phyloP scores from a whole-genome alignment of 495 filamentous ascomycete species.

The Lasiosphaeria ovina region DNA sequence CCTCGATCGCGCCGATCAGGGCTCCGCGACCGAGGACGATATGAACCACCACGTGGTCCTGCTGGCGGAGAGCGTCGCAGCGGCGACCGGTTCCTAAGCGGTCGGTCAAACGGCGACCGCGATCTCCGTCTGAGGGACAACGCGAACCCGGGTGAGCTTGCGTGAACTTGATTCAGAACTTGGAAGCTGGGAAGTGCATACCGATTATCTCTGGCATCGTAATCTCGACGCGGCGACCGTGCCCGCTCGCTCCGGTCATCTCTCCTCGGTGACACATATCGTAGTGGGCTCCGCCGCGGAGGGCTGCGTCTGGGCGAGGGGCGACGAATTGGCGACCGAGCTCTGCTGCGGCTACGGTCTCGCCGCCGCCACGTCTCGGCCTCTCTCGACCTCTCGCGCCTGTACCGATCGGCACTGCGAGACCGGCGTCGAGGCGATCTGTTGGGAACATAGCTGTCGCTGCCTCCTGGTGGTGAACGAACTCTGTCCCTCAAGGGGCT shows the following conservation, averaged over 20 bases:
- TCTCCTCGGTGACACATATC: conserved; percentile 45
- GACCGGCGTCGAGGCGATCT: conserved; percentile 36
- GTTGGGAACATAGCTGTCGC: conserved; percentile 37
- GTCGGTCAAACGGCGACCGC: conserved; percentile 45
- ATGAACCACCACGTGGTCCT: conserved; percentile 32
- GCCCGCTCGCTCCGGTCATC: conserved; percentile 28
- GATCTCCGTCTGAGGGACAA: conserved; percentile 33
- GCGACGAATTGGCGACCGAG: conserved; percentile 38
- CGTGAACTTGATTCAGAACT: conserved; percentile 5
- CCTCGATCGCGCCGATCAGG: conserved; percentile 46
- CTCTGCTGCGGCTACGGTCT: conserved; percentile 43
- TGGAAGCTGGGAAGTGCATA: conserved; percentile 3
- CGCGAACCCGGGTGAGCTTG: too few species aligned
- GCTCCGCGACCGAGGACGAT: conserved; percentile 43
- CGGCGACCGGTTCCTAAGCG: conserved; percentile 37
- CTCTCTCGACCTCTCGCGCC: conserved; percentile 40
- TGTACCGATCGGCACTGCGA: conserved; percentile 33
- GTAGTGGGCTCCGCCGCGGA: conserved; percentile 29
- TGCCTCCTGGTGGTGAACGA: conserved; percentile 31
- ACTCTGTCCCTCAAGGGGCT: conserved; percentile 42
- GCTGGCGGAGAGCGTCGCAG: conserved; percentile 38
- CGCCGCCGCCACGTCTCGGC: conserved; percentile 31
- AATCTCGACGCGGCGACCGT: conserved; percentile 31
- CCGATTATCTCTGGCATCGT: conserved; percentile 26
- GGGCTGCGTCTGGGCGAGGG: conserved; percentile 33